phyloP scores from a whole-genome alignment of 2,329 filamentous ascomycete genomes.

The Hymenoscyphus fraxineus region DNA sequence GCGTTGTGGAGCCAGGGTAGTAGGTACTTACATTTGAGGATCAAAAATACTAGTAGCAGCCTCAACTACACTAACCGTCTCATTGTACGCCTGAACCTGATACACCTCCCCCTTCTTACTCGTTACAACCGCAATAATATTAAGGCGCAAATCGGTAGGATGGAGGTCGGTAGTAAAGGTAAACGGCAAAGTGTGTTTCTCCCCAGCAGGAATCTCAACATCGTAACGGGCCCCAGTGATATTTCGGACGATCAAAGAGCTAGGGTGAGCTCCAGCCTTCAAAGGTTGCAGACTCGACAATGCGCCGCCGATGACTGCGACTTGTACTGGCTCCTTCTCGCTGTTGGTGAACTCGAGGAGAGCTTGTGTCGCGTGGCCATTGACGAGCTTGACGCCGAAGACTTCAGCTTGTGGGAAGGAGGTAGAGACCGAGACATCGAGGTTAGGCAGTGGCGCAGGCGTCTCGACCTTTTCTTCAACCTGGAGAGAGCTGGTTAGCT shows the following conservation, averaged over 20 bases:
- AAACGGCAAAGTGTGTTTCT: constrained; percentile 74
- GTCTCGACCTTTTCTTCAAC: constrained; percentile 27
- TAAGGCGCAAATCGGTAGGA: constrained; percentile 80
- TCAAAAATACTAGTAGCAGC: constrained; percentile 88
- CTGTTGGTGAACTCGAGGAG: constrained; percentile 80
- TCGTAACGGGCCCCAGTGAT: constrained; percentile 74
- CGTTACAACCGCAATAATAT: constrained; percentile 70
- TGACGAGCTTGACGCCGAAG: constrained; percentile 93
- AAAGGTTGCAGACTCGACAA: constrained; percentile 57
- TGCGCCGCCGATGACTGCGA: constrained; percentile 73
- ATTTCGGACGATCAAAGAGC: constrained; percentile 70
- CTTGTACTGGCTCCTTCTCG: constrained; percentile 69
- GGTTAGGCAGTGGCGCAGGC: constrained; percentile 38
- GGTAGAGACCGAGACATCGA: constrained; percentile 63
- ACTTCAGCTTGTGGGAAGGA: constrained; percentile 64
- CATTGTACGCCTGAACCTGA: constrained; percentile 76
- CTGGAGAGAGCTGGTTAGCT: constrained; percentile 19
- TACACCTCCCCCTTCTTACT: constrained; percentile 65
- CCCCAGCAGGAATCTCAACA: constrained; percentile 68
- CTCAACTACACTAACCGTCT: constrained; percentile 82
- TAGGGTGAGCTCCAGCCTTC: constrained; percentile 45
- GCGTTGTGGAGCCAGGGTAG: background rate
- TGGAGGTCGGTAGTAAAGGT: constrained; percentile 87
- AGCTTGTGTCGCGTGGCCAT: constrained; percentile 80
- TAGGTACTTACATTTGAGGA: constrained; percentile 76